Evolutionary conservation across 805 yeast genomes (phyloP).

Genomic region (Pichia californica): DNA sequence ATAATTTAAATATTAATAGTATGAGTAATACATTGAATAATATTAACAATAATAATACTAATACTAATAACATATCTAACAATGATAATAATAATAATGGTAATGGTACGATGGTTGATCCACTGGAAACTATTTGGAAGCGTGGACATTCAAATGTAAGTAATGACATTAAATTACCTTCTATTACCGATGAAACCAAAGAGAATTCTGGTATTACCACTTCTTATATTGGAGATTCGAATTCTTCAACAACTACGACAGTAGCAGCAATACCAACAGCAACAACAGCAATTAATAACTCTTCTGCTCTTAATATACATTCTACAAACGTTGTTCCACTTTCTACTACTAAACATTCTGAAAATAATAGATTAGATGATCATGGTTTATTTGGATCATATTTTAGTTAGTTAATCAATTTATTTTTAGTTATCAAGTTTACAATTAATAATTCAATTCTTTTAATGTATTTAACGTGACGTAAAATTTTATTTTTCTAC

Average conservation of each 20-base stretch:
- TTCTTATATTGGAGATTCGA: not conserved
- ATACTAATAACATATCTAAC: not conserved
- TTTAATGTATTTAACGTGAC: not conserved
- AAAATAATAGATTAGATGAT: constrained; percentile 1
- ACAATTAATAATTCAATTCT: not conserved
- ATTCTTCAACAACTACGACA: not conserved
- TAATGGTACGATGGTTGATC: constrained; percentile 11
- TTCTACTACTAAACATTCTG: too few species aligned
- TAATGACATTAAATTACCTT: too few species aligned
- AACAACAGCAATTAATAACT: not conserved
- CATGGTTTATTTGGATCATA: constrained; percentile 6
- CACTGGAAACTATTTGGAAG: constrained; percentile 16
- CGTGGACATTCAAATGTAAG: constrained; percentile 5
- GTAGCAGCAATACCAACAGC: not conserved
- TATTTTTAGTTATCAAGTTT: not conserved
- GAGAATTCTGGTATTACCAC: not conserved
- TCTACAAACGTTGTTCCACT: too few species aligned
- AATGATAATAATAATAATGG: not conserved
- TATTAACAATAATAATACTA: not conserved
- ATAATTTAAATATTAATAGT: not conserved
- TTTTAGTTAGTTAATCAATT: constrained; percentile 1
- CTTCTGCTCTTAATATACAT: too few species aligned
- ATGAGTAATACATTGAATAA: not conserved
- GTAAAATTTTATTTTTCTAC: too few species aligned
- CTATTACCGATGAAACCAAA: not conserved